Conservation (phyloP, 257 asterid genomes). For the Fraxinus quadrangulata region DNA sequence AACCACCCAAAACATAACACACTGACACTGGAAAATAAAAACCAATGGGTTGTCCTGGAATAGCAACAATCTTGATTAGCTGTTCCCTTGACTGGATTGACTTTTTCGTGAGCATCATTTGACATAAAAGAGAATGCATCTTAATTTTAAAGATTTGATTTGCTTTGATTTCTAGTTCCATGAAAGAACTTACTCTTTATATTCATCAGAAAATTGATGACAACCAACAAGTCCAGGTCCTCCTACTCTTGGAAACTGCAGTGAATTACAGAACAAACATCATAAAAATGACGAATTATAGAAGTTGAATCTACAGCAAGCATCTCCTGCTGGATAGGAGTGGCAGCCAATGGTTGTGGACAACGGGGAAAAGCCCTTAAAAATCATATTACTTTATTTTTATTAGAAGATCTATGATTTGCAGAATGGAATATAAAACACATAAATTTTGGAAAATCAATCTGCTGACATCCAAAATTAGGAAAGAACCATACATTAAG, state of each 20-base stretch:
- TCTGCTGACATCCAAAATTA: neutral
- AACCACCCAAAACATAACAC: neutral
- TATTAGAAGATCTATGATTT: neutral
- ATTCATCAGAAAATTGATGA: constrained; percentile 70
- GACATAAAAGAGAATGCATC: neutral
- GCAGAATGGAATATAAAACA: neutral
- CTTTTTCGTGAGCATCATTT: neutral
- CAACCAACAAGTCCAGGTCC: constrained; percentile 93
- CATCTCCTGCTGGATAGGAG: neutral
- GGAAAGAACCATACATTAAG: neutral
- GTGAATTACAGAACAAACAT: constrained; percentile 22
- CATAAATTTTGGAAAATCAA: neutral
- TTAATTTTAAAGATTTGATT: constrained; percentile 12
- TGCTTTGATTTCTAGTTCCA: neutral
- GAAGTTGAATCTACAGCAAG: constrained; percentile 8
- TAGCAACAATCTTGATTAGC: neutral
- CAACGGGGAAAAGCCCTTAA: neutral
- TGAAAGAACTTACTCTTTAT: constrained; percentile 66
- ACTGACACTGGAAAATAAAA: neutral
- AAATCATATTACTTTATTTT: neutral
- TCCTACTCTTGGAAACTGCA: constrained; percentile 89
- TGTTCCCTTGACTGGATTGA: no score
- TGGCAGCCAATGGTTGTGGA: no score
- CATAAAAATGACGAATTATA: constrained; percentile 18
- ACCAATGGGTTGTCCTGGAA: neutral